These are phyloP conservation scores for Stephania yunnanensis DNA, from an alignment of 164 flowering plant species.

Conservation along the genomic window DNA sequence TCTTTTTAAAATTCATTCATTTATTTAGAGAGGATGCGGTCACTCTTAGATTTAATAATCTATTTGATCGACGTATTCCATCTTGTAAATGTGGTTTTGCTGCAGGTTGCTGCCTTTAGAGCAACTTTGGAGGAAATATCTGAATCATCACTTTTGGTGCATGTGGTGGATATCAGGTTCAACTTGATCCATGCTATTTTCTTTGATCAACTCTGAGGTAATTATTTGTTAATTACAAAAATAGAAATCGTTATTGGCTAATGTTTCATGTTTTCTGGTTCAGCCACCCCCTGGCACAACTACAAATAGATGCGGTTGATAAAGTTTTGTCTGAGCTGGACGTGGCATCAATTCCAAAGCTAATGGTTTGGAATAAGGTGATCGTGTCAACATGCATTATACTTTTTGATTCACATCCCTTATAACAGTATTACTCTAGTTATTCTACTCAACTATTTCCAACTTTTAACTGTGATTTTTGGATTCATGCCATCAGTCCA, in stretches of 20 bases:
- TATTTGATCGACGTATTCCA: not conserved
- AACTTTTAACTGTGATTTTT: not conserved
- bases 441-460: not conserved
- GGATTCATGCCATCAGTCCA: not conserved
- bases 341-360: slow-evolving; percentile 65
- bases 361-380: slow-evolving; percentile 96
- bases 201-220: not conserved
- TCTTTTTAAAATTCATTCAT: too few species aligned
- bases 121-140: slow-evolving; percentile 95
- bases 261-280: slow-evolving; percentile 16
- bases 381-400: not conserved
- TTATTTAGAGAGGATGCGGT: too few species aligned
- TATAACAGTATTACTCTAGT: not conserved
- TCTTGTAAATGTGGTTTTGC: slow-evolving; percentile 7
- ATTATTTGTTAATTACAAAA: not conserved
- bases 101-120: slow-evolving; percentile 93
- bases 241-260: not conserved
- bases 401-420: not conserved
- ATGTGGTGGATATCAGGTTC: slow-evolving; percentile 95
- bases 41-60: not conserved
- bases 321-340: slow-evolving; percentile 81
- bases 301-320: slow-evolving; percentile 82
- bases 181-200: slow-evolving; percentile 1
- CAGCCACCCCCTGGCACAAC: slow-evolving; percentile 88
- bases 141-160: slow-evolving; percentile 91